Evolutionary conservation across 345 rosid species (phyloP), one percentile per base, ranked within the genome.

Genomic region (Salix brachista): DNA sequence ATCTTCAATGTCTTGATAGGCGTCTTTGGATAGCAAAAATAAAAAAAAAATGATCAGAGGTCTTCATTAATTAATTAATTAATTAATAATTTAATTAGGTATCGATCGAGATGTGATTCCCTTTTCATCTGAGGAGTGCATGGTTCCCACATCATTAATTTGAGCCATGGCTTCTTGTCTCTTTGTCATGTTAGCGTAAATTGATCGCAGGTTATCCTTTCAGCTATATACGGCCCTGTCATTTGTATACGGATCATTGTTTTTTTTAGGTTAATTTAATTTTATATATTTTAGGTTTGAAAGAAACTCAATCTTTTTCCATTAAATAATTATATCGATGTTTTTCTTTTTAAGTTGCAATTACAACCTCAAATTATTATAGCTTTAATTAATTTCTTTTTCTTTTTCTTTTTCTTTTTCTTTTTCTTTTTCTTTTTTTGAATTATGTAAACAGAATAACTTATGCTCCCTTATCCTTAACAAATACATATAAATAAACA

Each of bases 101-200:
- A 65, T 77, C 30, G 50, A 65, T 73, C 30, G 50, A 68, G 78
- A 78, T 71, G 30, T 34, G 44, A 69, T 76, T 44, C 71, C 37
- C 73, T 67, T 60, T 34, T 65, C 4, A 18, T 6, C 26, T 28
- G 58, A 14, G 13, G 72, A 16, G 12, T 36, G 28, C 28, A 67
- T 58, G 36, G 11, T 26, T 71, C 65, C 30, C 75, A 62, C 37
- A 73, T 78, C 66, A 34, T 26, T 61, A 9, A 7, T 56, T n/a
- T 77, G 23, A 50, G 25, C 56, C 69, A 3, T 25, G 12, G 12
- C 28, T 67, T 1, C 8, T 52, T 52, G 21, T 18, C 65, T 23
- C 28, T 34, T 44, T 70, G 46, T 32, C 72, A 12, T 79, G 70
- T 37, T 23, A 41, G 23, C 41, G 21, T 70, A 23, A 52, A 50